Percentiles rank a stretch among this genome's conserved stretches.
Conservation (phyloP, 2,329 filamentous ascomycete species). For the Stagonosporopsis chrysanthemi region DNA sequence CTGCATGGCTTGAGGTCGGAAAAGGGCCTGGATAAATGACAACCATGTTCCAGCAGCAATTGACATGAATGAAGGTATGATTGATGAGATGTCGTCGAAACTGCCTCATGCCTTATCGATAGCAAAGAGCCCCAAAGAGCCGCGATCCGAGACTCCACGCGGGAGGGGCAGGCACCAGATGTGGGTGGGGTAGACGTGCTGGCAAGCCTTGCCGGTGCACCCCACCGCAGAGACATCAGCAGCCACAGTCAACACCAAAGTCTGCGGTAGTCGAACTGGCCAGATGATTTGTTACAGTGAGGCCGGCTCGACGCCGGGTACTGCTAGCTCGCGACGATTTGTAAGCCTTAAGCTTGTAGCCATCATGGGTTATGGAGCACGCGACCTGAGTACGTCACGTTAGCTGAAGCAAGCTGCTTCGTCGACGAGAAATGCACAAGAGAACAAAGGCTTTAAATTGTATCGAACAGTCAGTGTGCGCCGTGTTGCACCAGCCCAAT, state of each 20-base stretch:
- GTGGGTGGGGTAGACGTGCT: slow-evolving; percentile 16
- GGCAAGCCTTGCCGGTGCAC: slow-evolving; percentile 1
- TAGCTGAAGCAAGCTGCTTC: slow-evolving; percentile 29
- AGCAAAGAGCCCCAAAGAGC: slow-evolving; percentile 21
- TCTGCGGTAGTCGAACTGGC: background rate
- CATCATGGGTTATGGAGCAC: slow-evolving; percentile 7
- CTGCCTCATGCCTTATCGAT: slow-evolving; percentile 27
- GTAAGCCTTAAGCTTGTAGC: background rate
- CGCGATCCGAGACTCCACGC: slow-evolving; percentile 16
- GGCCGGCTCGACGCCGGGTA: background rate
- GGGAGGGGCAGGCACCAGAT: slow-evolving; percentile 8
- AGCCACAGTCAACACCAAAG: slow-evolving; percentile 1
- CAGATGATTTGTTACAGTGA: background rate
- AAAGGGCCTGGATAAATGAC: background rate
- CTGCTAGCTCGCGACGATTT: background rate
- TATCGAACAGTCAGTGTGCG: slow-evolving; percentile 25
- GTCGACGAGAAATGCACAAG: slow-evolving; percentile 28
- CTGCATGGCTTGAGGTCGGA: background rate
- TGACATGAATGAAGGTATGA: background rate
- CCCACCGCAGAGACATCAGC: background rate
- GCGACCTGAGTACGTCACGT: slow-evolving; percentile 22
- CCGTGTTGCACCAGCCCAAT: slow-evolving; percentile 32
- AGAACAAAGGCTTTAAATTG: slow-evolving; percentile 38
- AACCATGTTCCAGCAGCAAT: background rate
- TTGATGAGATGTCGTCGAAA: slow-evolving; percentile 27